Percentiles rank a stretch among this genome's conserved stretches.
These are phyloP conservation scores for Triticum turgidum DNA, from an alignment of 176 grass and related monocot genomes.

Conservation along the genomic window DNA sequence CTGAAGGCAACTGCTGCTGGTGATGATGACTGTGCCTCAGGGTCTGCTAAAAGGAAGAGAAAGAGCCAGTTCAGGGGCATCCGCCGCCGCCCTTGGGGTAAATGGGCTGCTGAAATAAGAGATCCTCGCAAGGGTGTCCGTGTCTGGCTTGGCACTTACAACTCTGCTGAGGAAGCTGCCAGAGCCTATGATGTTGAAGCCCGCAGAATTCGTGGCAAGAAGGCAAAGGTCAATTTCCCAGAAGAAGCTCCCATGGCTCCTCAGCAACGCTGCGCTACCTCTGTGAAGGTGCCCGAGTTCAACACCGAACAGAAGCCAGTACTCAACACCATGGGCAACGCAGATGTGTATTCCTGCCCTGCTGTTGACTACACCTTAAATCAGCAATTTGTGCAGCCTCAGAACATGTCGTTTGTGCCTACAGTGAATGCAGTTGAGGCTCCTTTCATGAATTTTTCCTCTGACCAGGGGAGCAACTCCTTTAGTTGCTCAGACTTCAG, in stretches of 20 bases:
- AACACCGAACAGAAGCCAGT: conserved; percentile 30
- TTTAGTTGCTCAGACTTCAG: conserved; percentile 38
- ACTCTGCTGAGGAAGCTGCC: conserved; percentile 93
- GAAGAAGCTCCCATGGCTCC: conserved; percentile 34
- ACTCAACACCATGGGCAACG: conserved; percentile 13
- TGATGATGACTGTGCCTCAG: conserved; percentile 26
- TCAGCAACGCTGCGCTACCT: conserved; percentile 21
- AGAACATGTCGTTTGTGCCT: conserved; percentile 27
- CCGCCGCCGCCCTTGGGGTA: conserved; percentile 89
- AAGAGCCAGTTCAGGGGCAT: conserved; percentile 93
- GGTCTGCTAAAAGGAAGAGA: conserved; percentile 60
- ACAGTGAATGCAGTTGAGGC: conserved; percentile 23
- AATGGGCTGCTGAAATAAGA: conserved; percentile 99
- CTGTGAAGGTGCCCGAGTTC: conserved; percentile 11
- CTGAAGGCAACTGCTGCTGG: conserved; percentile 18
- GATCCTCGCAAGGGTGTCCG: conserved; percentile 90
- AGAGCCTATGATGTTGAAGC: conserved; percentile 90
- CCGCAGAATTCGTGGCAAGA: conserved; percentile 87
- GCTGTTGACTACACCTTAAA: conserved; percentile 24
- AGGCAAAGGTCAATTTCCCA: conserved; percentile 96
- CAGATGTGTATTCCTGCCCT: conserved; percentile 31
- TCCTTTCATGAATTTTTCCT: conserved; percentile 45
- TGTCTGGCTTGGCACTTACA: conserved; percentile 94
- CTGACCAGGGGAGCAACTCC: conserved; percentile 80
- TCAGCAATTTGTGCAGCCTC: conserved; percentile 36